Evolutionary conservation across 2,329 filamentous ascomycete species (phyloP), one percentile per base, ranked within the genome.

Genomic region (Cadophora sp.): DNA sequence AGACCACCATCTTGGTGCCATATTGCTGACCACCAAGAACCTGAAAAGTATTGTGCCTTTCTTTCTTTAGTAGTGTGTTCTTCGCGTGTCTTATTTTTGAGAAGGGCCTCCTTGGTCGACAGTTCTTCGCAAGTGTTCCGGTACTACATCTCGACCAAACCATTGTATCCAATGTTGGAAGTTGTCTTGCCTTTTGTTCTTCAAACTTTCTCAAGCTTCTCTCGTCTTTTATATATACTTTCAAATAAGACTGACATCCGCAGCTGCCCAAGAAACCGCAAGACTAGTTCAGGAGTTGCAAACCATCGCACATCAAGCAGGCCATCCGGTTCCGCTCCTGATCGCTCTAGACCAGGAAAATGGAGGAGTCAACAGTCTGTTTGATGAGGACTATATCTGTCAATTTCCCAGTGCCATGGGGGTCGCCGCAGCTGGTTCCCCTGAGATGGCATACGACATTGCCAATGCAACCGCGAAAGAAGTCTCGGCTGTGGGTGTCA

Each of bases 381-480:
- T 97, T 76, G 95, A 98, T 79, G 94, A 97, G 74, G 93, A 96
- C 76, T 96, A 94, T 78, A 95, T 98, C 73, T 94, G 93, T 73
- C 96, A 98, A 78, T 99, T 97, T 74, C 96, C 96, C 9, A 97
- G 94, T 76, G 92, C 95, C 71, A 98, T 99, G 95, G 95, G 94
- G 14, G 86, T 97, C 69, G 94, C 95, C n/a, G 96, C 96, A 26
- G 94, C 94, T 4, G 93, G 94, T 27, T 94, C 91, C 12, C 90
- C 90, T 43, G 89, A 96, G 12, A 83, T 98, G 65, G 93, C 95
- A 6, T 97, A 95, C 77, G 91, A 95, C 73, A 89, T 98, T 65
- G 95, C 94, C 66, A 94, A 95, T 80, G 94, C 96, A 19, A 98
- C 95, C 0, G 96, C 94, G 3, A 92, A 95, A 73, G 96, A 98